Evolutionary conservation across 345 rosid species (phyloP), one percentile per base, ranked within the genome.

Genomic region (Toxicodendron radicans): DNA sequence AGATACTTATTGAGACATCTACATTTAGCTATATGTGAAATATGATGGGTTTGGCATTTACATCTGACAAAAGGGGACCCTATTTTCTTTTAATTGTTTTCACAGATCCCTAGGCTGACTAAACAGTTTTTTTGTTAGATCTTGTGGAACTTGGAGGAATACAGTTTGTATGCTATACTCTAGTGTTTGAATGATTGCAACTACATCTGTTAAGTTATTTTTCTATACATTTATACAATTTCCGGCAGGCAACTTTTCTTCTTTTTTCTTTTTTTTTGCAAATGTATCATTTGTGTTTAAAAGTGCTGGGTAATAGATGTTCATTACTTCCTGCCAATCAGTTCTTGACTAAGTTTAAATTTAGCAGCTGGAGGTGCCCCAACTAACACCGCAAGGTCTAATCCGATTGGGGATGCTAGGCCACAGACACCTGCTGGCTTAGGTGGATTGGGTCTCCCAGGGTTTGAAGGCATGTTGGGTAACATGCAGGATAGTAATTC

Each of bases 361-460:
- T 46, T 75, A 56, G 70, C 83, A 74, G 79, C 83, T 75, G 95
- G 85, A 78, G 87, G 84, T 73, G 65, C 85, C 75, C 89, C 84
- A 48, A 73, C 80, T 24, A 87, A 82, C 78, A 71, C 90, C 45
- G 59, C 88, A 56, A 81, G 87, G 75, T 79, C 87, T 10, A 82
- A 69, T 83, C 75, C 81, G 73, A 51, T 78, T 72, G 87, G 75
- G 64, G 82, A 86, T 82, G 77, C 83, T 62, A 85, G 90, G 76
- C 80, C 88, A 38, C 88, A 78, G 70, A 74, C 84, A 45, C 87
- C 85, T 83, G 84, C 84, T 73, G 90, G 90, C 13, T 68, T 86
- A 51, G 87, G 86, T 56, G 92, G 87, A 58, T 85, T 85, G 35
- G 89, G 85, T 82, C 83, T 86, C 68, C 82, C 92, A 3, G 89